Percentiles rank a stretch among this genome's conserved stretches.
Evolutionary conservation across 2,329 filamentous ascomycete genomes (phyloP).

Genomic region (Ophiostoma piceae): DNA sequence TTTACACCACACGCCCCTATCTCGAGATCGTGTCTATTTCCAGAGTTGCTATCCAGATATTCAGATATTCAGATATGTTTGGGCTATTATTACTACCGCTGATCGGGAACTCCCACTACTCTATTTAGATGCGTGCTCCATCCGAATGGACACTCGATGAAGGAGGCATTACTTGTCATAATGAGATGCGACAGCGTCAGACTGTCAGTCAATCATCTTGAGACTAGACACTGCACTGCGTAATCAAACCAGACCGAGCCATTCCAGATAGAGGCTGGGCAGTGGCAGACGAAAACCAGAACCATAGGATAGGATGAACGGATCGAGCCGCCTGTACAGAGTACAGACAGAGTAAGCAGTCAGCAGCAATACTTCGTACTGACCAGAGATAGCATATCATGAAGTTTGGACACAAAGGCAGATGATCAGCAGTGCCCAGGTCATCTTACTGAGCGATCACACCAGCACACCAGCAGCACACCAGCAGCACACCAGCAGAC

Average conservation of each 20-base stretch:
- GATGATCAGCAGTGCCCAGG: conserved; percentile 5
- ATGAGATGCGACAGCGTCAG: background rate
- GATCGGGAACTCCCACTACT: conserved; percentile 2
- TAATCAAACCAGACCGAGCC: background rate
- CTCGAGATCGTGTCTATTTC: background rate
- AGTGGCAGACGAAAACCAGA: background rate
- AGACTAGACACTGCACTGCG: background rate
- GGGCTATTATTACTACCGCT: background rate
- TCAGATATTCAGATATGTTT: background rate
- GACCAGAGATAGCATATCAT: conserved; percentile 2
- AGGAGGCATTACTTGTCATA: background rate
- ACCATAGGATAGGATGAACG: background rate
- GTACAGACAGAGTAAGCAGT: too few relatives aligned
- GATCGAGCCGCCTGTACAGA: background rate
- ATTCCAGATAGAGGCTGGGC: background rate
- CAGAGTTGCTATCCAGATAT: background rate
- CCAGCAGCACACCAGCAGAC: background rate
- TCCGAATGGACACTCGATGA: background rate
- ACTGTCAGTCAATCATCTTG: background rate
- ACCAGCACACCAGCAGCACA: background rate
- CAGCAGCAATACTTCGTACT: too few relatives aligned
- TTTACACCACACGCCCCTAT: background rate
- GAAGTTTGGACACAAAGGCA: conserved; percentile 6
- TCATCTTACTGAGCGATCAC: background rate
- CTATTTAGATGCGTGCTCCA: background rate